Percentiles rank a stretch among this genome's conserved stretches.
Evolutionary conservation across 805 yeast genomes (phyloP).

Genomic region (Myxozyma mucilagina): DNA sequence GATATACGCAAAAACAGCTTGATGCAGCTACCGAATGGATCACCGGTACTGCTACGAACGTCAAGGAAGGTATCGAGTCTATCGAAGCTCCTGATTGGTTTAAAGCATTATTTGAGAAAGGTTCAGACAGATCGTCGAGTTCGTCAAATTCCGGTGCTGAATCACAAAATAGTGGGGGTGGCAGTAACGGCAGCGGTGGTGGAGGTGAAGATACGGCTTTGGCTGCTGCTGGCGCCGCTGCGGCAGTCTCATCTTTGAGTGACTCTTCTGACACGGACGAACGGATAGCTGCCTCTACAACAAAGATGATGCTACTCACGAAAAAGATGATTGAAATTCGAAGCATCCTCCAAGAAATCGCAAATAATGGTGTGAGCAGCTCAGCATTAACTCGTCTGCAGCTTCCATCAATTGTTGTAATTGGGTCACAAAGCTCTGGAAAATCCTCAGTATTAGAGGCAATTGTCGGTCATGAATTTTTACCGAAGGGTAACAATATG

Average conservation of each 20-base stretch:
- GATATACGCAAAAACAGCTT: constrained; percentile 66
- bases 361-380: constrained; percentile 59
- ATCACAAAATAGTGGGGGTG: constrained; percentile 31
- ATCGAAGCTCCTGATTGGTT: constrained; percentile 34
- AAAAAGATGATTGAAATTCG: constrained; percentile 97
- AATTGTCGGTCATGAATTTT: constrained; percentile 95
- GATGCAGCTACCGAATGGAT: constrained; percentile 57
- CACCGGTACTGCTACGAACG: constrained; percentile 45
- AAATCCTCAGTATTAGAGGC: constrained; percentile 95
- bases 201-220: constrained; percentile 44
- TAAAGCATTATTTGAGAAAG: constrained; percentile 14
- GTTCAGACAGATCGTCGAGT: background rate
- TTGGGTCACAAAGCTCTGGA: constrained; percentile 97
- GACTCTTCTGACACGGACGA: constrained; percentile 51
- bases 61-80: constrained; percentile 53
- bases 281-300: constrained; percentile 47
- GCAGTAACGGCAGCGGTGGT: constrained; percentile 29
- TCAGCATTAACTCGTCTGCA: constrained; percentile 47
- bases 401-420: constrained; percentile 91
- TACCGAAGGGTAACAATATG: constrained; percentile 98
- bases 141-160: constrained; percentile 27
- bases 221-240: constrained; percentile 61
- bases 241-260: constrained; percentile 45
- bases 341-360: constrained; percentile 70
- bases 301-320: constrained; percentile 83